Conservation (phyloP, 805 yeast genomes). For the Candida koratica region DNA sequence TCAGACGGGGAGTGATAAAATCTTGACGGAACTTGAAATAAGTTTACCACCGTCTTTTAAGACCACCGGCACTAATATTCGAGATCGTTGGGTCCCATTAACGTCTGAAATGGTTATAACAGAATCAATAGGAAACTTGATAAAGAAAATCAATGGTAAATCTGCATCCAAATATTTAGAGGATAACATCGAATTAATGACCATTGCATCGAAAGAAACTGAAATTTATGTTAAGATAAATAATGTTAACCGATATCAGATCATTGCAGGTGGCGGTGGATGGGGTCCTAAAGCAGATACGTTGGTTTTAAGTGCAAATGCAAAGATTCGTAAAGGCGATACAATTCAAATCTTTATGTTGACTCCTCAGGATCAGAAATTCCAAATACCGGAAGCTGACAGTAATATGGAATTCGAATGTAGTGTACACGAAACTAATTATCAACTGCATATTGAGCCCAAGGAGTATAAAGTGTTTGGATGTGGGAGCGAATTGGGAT, state of each 20-base stretch:
- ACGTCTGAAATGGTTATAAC: conserved; percentile 42
- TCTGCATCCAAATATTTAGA: conserved; percentile 60
- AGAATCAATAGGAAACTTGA: conserved; percentile 51
- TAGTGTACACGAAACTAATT: conserved; percentile 28
- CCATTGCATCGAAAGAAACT: conserved; percentile 40
- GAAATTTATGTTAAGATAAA: conserved; percentile 35
- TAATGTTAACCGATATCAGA: conserved; percentile 36
- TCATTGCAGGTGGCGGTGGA: conserved; percentile 72
- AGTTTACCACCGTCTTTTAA: conserved; percentile 1
- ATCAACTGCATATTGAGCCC: conserved; percentile 4
- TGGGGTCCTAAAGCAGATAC: conserved; percentile 70
- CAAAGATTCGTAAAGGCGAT: conserved; percentile 43
- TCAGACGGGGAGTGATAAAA: conserved; percentile 6
- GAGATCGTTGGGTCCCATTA: conserved; percentile 35
- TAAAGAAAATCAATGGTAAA: conserved; percentile 49
- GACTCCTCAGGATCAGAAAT: conserved; percentile 29
- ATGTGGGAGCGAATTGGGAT: conserved; percentile 32
- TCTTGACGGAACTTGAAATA: conserved; percentile 4
- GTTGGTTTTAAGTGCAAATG: conserved; percentile 62
- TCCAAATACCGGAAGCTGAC: conserved; percentile 1
- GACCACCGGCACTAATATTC: background rate
- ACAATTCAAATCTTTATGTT: conserved; percentile 45
- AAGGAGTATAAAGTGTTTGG: conserved; percentile 22
- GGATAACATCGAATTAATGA: conserved; percentile 37
- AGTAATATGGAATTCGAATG: conserved; percentile 24